Base-by-base conservation (phyloP, 192 early-diverging fungal genomes). In the Coemansia sp. region DNA sequence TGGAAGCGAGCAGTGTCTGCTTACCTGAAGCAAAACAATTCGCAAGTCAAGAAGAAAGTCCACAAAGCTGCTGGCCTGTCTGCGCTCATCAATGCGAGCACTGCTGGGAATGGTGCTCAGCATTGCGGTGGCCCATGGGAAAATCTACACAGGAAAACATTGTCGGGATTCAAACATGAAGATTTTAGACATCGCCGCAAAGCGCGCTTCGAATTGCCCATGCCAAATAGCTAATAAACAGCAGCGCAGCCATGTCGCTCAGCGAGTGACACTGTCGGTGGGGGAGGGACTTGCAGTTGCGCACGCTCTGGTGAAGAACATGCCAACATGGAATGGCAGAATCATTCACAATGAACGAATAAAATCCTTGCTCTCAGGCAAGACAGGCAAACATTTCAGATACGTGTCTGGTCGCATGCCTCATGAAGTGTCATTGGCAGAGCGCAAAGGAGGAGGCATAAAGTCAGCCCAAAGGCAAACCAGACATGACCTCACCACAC, bases 11-110 rank as follows among this genome's bases (percentile, higher is more conserved):
- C 10, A 32, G 25, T 6, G n/a, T 8, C 4, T 15, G 38, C 67
- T 56, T 66, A 77, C 74, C 74, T 77, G 74, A 21, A 77, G 45
- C 46, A 77, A 42, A 38, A 77, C 58, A 34, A 77, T 70, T 41
- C 74, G 67, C 55, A 77, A 33, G 35, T 77, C 74, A 15, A 70
- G 56, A 6, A 77, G 45, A 37, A 77, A 77, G 33, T 77, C 74
- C 39, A 56, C 42, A 47, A 77, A 77, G 39, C 74, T 67, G 9
- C 63, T 77, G 23, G 50, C 53, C 21, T 35, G 56, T 34, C 68
- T 33, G 37, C 52, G 59, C 39, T 70, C 74, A 31, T 66, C 62
- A 9, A 62, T 46, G 15, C 42, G 41, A 29, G 35, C 34, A 31
- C 30, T 54, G 34, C 22, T 51, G 25, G 74, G 63, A 51, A 70